A percentile compares a stretch with the other conserved stretches of the same genome.
Evolutionary conservation across 2,329 filamentous ascomycete species (phyloP).

Genomic region (Cladophialophora bantiana): DNA sequence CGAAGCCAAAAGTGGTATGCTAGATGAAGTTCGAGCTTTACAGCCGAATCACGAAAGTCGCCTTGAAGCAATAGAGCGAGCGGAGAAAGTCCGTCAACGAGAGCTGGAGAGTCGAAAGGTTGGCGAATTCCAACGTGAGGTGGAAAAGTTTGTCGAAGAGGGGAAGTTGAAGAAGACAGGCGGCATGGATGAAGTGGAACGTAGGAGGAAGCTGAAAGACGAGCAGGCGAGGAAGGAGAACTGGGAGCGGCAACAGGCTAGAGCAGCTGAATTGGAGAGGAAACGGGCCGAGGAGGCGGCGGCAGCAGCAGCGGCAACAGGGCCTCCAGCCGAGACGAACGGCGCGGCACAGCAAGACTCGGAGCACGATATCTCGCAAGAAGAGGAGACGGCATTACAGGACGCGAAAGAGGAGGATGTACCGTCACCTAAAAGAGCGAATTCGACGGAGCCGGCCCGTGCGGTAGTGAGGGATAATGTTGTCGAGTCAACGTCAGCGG

Average conservation of each 20-base stretch:
- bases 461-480: constrained; percentile 16
- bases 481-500: constrained; percentile 15
- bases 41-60: constrained; percentile 93
- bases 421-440: constrained; percentile 26
- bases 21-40: constrained; percentile 90
- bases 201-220: constrained; percentile 82
- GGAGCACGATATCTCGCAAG: constrained; percentile 28
- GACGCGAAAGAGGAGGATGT: constrained; percentile 32
- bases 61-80: constrained; percentile 95
- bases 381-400: constrained; percentile 32
- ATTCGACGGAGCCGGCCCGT: constrained; percentile 13
- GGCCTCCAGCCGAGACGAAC: constrained; percentile 24
- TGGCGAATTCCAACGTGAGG: constrained; percentile 83
- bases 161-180: constrained; percentile 95
- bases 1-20: constrained; percentile 86
- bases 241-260: constrained; percentile 60
- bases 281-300: constrained; percentile 39
- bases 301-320: constrained; percentile 14
- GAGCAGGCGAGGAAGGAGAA: constrained; percentile 83
- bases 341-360: constrained; percentile 1
- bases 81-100: constrained; percentile 87
- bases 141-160: constrained; percentile 83
- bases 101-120: constrained; percentile 78
- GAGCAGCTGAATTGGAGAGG: constrained; percentile 58
- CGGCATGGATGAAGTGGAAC: constrained; percentile 91